phyloP scores from a whole-genome alignment of 495 filamentous ascomycete genomes.

The Delitschia confertaspora region DNA sequence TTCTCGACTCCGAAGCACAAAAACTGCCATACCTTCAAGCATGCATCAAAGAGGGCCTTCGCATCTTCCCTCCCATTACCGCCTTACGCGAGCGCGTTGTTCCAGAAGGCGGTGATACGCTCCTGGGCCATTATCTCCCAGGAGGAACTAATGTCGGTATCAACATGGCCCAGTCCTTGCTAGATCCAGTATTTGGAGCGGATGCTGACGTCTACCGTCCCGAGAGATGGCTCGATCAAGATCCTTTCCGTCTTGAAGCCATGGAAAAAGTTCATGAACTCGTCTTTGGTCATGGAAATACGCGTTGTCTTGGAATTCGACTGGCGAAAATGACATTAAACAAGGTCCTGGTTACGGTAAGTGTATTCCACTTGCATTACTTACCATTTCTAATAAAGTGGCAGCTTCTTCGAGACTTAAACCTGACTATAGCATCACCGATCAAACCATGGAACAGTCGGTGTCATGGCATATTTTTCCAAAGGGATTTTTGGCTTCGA shows the following conservation, averaged over 20 bases:
- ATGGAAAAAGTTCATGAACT: slow-evolving; percentile 7
- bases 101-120: slow-evolving; percentile 9
- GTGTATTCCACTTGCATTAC: too few species aligned
- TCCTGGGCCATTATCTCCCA: slow-evolving; percentile 13
- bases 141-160: slow-evolving; percentile 8
- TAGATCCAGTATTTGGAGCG: slow-evolving; percentile 6
- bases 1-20: slow-evolving; percentile 9
- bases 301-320: slow-evolving; percentile 6
- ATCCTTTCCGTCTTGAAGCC: background rate
- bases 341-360: too few species aligned
- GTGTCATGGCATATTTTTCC: too few species aligned
- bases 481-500: too few species aligned
- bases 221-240: slow-evolving; percentile 18
- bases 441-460: too few species aligned
- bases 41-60: slow-evolving; percentile 16
- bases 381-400: too few species aligned
- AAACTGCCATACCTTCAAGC: slow-evolving; percentile 19
- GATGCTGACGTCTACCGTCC: slow-evolving; percentile 17
- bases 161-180: background rate
- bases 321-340: background rate
- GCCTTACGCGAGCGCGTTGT: slow-evolving; percentile 3
- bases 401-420: too few species aligned
- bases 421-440: too few species aligned
- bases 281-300: slow-evolving; percentile 5
- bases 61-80: slow-evolving; percentile 11